Evolutionary conservation across 495 filamentous ascomycete species (phyloP).

Genomic region (Daldinia childiae): DNA sequence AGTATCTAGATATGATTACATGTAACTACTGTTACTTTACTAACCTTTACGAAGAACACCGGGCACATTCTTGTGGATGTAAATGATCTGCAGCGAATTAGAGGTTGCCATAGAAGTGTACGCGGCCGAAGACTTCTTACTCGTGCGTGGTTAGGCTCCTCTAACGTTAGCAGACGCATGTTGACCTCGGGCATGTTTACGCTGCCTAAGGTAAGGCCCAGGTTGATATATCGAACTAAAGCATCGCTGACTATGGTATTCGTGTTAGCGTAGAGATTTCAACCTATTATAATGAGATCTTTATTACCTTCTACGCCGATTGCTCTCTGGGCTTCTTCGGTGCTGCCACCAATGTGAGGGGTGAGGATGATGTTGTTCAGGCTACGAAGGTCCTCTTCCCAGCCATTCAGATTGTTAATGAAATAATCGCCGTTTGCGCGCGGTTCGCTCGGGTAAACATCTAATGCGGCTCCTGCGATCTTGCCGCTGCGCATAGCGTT

Average conservation of each 20-base stretch:
- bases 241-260: constrained; percentile 72
- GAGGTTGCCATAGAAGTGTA: constrained; percentile 14
- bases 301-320: constrained; percentile 82
- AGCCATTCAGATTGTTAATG: constrained; percentile 80
- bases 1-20: constrained; percentile 13
- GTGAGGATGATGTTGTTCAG: constrained; percentile 95
- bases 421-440: constrained; percentile 96
- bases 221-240: constrained; percentile 91
- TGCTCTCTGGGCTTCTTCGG: constrained; percentile 95
- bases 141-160: constrained; percentile 87
- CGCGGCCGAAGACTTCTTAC: constrained; percentile 52
- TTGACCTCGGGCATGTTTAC: constrained; percentile 97
- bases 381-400: constrained; percentile 84
- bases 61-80: constrained; percentile 94
- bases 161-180: constrained; percentile 84
- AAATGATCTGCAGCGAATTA: constrained; percentile 70
- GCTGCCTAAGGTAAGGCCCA: constrained; percentile 85
- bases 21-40: constrained; percentile 29
- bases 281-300: not conserved
- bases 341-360: constrained; percentile 96
- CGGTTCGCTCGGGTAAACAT: constrained; percentile 96
- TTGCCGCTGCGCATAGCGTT: constrained; percentile 88
- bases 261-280: constrained; percentile 9
- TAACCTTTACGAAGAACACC: constrained; percentile 87
- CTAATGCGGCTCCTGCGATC: constrained; percentile 91